Base-by-base conservation (phyloP, 192 early-diverging fungal genomes). In the Coemansia sp. region DNA sequence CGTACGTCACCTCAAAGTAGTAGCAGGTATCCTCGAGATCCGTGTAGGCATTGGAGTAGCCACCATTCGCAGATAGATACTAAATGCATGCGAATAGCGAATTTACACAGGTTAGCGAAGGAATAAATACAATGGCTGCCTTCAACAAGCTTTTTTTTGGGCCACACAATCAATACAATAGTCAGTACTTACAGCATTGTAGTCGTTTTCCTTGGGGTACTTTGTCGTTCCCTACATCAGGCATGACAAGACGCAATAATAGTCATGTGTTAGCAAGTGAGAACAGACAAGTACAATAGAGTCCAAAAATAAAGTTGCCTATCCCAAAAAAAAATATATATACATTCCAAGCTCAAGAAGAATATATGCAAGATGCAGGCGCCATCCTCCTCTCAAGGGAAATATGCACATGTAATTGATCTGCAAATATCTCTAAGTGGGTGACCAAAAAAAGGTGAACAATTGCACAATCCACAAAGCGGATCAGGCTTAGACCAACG, bases 161-260 rank as follows among this genome's bases (percentile, higher is more conserved):
- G 5, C 29, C n/a, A 30, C 53, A 56, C 53, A 56, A 56, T 32
- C 9, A 10, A 27, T 11, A 53, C 50, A 53, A 53, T 32, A 32
- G 30, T n/a, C 29, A 56, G 20, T 37, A 63, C 74, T 75, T 75
- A 75, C 74, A 40, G 67, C 69, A 45, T 76, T 85, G 70, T 93
- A 93, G 7, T 88, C 88, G 69, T 93, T 91, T 60, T 91, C 92
- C 61, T 86, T 79, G 35, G 92, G 92, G 63, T 93, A 93, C 64
- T 91, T 87, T 44, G 82, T 70, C 3, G 88, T 89, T 12, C 89
- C 90, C 79, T 81, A 81, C 43, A 47, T 45, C 11, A 55, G 12
- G 29, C 29, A 32, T 16, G 53, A 30, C 53, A 13, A 30, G 10
- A 65, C 44, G 32, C 16, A 41, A 32, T 38, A 45, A 13, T 35